Conservation (phyloP, 1,139 yeast species). For the Diutina sp. region DNA sequence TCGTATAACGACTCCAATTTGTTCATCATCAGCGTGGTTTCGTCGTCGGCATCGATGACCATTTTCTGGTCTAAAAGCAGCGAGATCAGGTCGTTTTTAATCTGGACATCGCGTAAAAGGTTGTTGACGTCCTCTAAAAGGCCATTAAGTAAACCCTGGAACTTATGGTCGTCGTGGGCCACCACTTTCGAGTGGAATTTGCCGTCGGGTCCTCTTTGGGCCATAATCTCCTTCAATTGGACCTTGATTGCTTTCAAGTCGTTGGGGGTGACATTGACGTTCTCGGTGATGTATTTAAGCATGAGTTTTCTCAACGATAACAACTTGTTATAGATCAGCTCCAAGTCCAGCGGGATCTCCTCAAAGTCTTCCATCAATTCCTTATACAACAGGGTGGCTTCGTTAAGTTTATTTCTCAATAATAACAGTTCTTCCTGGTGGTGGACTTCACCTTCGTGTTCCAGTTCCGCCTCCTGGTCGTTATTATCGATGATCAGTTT, state of each 20-base stretch:
- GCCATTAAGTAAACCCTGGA: slow-evolving; percentile 57
- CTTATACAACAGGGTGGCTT: slow-evolving; percentile 41
- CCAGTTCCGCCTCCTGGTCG: slow-evolving; percentile 5
- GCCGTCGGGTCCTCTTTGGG: slow-evolving; percentile 21
- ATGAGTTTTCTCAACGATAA: slow-evolving; percentile 21
- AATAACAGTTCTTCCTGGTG: slow-evolving; percentile 44
- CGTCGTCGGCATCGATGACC: neutral
- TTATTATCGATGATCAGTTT: slow-evolving; percentile 40
- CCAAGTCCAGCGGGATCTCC: slow-evolving; percentile 43
- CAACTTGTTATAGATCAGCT: slow-evolving; percentile 36
- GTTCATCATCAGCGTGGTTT: neutral
- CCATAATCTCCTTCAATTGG: slow-evolving; percentile 20
- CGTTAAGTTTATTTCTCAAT: slow-evolving; percentile 44
- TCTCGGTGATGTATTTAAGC: slow-evolving; percentile 18
- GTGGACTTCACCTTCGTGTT: slow-evolving; percentile 21
- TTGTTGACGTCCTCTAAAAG: slow-evolving; percentile 73
- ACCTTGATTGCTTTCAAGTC: slow-evolving; percentile 11
- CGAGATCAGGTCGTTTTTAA: slow-evolving; percentile 33
- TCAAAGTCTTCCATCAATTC: slow-evolving; percentile 41
- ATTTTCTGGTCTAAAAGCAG: neutral
- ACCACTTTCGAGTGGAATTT: slow-evolving; percentile 16
- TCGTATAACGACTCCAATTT: slow-evolving; percentile 15
- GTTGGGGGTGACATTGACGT: slow-evolving; percentile 5
- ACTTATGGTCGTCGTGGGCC: slow-evolving; percentile 12
- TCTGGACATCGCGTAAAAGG: slow-evolving; percentile 53